phyloP scores from a whole-genome alignment of 2,329 filamentous ascomycete species.

The Hypoxylon sp. region DNA sequence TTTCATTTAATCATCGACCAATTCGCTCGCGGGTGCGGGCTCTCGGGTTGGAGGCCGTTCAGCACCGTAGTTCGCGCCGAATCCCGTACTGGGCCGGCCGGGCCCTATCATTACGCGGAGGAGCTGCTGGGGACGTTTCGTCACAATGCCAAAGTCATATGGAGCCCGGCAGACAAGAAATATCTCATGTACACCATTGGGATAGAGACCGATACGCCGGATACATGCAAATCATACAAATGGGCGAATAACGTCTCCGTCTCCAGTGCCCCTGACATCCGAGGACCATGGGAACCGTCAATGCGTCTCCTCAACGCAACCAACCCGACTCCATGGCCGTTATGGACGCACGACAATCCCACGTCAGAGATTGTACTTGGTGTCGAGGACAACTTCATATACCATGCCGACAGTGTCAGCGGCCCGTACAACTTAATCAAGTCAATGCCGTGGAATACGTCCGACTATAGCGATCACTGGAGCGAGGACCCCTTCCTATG shows the following conservation, averaged over 20 bases:
- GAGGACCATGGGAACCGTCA: slow-evolving; percentile 40
- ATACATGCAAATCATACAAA: slow-evolving; percentile 49
- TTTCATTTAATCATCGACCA: slow-evolving; percentile 64
- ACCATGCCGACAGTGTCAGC: slow-evolving; percentile 49
- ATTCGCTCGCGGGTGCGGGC: slow-evolving; percentile 62
- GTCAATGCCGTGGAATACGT: slow-evolving; percentile 48
- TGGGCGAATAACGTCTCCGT: slow-evolving; percentile 54
- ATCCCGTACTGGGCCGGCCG: slow-evolving; percentile 59
- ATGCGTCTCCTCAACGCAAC: slow-evolving; percentile 52
- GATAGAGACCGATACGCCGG: slow-evolving; percentile 48
- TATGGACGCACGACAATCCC: slow-evolving; percentile 52
- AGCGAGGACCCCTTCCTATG: slow-evolving; percentile 53
- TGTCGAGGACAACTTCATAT: slow-evolving; percentile 57
- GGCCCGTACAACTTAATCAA: slow-evolving; percentile 49
- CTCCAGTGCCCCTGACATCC: slow-evolving; percentile 49
- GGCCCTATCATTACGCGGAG: slow-evolving; percentile 61
- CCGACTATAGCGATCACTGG: slow-evolving; percentile 47
- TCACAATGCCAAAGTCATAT: slow-evolving; percentile 63
- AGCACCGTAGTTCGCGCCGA: slow-evolving; percentile 63
- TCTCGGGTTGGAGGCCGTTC: slow-evolving; percentile 64
- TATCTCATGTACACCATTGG: slow-evolving; percentile 65
- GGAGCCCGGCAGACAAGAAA: slow-evolving; percentile 59
- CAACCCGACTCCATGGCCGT: slow-evolving; percentile 60
- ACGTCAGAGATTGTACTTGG: slow-evolving; percentile 54
- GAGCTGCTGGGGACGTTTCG: slow-evolving; percentile 60